Evolutionary conservation across 768 basidiomycete genomes (phyloP).

Genomic region (Leccinum aurantiacum): DNA sequence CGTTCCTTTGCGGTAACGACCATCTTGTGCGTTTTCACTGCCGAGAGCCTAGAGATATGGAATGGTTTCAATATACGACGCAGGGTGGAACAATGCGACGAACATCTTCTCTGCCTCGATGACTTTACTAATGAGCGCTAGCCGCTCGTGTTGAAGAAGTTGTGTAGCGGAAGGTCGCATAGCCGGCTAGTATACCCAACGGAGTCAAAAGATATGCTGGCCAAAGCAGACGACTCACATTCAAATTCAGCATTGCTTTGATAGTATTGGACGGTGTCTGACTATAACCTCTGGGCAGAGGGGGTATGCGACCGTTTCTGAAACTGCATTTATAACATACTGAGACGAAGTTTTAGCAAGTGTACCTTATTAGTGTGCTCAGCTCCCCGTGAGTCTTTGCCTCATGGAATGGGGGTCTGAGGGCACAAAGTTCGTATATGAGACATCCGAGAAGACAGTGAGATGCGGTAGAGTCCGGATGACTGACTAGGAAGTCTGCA

Average conservation of each 20-base stretch:
- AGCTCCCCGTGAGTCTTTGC: conserved; percentile 88
- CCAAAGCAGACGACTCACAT: conserved; percentile 48
- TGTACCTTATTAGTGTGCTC: conserved; percentile 75
- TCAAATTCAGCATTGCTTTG: conserved; percentile 83
- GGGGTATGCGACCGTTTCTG: conserved; percentile 89
- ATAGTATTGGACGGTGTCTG: conserved; percentile 70
- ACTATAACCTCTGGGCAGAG: conserved; percentile 82
- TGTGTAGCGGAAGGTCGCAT: conserved; percentile 84
- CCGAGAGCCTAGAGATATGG: conserved; percentile 47
- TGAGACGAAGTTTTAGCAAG: background rate
- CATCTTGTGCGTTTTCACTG: conserved; percentile 63
- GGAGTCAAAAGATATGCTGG: background rate
- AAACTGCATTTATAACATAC: background rate
- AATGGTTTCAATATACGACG: background rate
- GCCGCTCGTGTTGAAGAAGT: conserved; percentile 75
- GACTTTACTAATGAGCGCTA: conserved; percentile 70
- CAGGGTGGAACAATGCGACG: conserved; percentile 15
- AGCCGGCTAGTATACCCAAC: conserved; percentile 54
- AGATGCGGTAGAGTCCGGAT: too few relatives aligned
- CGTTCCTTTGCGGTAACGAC: conserved; percentile 59
- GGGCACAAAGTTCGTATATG: conserved; percentile 93
- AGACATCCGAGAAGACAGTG: conserved; percentile 68
- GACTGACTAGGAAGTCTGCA: background rate
- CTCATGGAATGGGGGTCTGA: conserved; percentile 91
- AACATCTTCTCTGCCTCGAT: conserved; percentile 79